These are phyloP conservation scores for Otatea glauca DNA, from an alignment of 176 grass and related monocot genomes.

Conservation along the genomic window DNA sequence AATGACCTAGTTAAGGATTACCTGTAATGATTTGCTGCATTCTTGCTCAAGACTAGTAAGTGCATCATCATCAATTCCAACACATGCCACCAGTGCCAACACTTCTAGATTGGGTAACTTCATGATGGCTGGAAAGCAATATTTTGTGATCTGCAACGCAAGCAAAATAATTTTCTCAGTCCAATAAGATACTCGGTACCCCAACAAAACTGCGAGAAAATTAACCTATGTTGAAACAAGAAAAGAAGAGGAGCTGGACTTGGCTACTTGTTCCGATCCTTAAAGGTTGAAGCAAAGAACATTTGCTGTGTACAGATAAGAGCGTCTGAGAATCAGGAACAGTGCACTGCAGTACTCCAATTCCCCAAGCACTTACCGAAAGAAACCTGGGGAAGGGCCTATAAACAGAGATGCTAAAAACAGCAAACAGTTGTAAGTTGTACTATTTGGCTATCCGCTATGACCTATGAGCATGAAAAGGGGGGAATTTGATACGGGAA, in stretches of 20 bases:
- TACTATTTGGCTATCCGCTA: neutral
- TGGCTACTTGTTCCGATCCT: neutral
- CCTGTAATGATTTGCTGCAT: constrained; percentile 76
- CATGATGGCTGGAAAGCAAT: constrained; percentile 61
- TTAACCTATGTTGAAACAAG: constrained; percentile 32
- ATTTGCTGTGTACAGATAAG: neutral
- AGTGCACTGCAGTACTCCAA: neutral
- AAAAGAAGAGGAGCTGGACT: neutral
- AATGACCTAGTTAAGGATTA: constrained; percentile 9
- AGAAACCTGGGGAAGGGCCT: neutral
- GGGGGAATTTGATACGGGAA: too few species aligned
- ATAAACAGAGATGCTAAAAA: constrained; percentile 8
- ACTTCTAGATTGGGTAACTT: constrained; percentile 72
- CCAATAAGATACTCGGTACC: neutral
- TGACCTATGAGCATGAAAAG: too few species aligned
- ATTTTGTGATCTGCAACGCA: constrained; percentile 63
- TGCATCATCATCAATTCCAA: constrained; percentile 67
- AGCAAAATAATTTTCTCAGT: constrained; percentile 28
- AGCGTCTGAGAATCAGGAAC: constrained; percentile 33
- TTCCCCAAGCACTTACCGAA: neutral
- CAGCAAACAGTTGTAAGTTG: neutral
- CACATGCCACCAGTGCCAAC: constrained; percentile 61
- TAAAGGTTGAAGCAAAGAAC: neutral
- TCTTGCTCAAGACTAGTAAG: constrained; percentile 56
- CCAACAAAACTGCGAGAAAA: neutral